These are phyloP conservation scores for Erysimum cheiri DNA, from an alignment of 441 rosid species.

Conservation along the genomic window DNA sequence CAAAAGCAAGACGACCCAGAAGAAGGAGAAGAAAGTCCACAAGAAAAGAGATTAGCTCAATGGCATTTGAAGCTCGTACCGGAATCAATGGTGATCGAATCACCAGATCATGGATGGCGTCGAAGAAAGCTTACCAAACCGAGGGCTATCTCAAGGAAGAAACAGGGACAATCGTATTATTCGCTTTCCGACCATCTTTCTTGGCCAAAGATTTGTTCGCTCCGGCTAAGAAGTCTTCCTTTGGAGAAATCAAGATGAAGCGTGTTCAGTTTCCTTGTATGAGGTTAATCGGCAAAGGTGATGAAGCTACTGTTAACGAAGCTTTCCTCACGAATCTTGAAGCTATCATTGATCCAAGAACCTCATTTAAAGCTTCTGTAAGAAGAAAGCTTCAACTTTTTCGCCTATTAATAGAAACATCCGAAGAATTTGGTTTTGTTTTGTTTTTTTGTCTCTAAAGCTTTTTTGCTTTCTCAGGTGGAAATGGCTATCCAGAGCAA, in stretches of 20 bases:
- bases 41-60: constrained; percentile 25
- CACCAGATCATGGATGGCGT: constrained; percentile 46
- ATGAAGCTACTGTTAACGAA: constrained; percentile 60
- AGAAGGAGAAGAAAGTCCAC: constrained; percentile 17
- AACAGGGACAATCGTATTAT: constrained; percentile 28
- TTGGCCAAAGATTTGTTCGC: constrained; percentile 50
- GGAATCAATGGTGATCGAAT: constrained; percentile 50
- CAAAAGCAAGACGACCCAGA: constrained; percentile 12
- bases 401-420: neutral
- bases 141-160: constrained; percentile 44
- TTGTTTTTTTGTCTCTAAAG: constrained; percentile 16
- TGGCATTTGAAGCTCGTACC: constrained; percentile 50
- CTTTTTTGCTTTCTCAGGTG: constrained; percentile 50
- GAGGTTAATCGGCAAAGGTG: constrained; percentile 47
- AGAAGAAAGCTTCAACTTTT: neutral
- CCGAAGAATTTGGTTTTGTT: neutral
- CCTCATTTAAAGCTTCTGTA: constrained; percentile 43
- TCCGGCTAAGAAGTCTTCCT: constrained; percentile 40
- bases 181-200: constrained; percentile 69
- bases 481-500: too few relatives aligned
- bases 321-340: constrained; percentile 58
- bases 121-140: constrained; percentile 47
- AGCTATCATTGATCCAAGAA: constrained; percentile 28
- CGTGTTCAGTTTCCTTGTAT: constrained; percentile 49
- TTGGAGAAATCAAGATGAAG: constrained; percentile 62